phyloP scores from a whole-genome alignment of 345 rosid species.

The Isatis tinctoria region DNA sequence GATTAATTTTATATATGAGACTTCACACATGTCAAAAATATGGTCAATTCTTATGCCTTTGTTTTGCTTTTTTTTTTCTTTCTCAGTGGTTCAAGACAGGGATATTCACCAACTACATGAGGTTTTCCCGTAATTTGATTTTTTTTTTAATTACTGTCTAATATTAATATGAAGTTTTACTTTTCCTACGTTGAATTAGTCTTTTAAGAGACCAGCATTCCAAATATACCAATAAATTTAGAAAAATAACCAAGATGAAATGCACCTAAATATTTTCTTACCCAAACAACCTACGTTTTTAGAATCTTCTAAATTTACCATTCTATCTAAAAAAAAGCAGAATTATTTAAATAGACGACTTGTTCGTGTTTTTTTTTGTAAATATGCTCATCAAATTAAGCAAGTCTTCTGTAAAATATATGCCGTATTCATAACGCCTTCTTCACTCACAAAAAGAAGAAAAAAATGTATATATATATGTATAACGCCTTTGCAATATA shows the following conservation, averaged over 20 bases:
- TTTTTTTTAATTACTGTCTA: neutral
- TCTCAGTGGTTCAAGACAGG: no score
- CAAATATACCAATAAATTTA: neutral
- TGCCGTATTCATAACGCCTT: neutral
- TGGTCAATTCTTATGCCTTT: no score
- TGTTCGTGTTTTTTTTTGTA: constrained; percentile 2
- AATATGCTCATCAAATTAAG: neutral
- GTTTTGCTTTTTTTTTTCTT: no score
- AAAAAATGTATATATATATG: no score
- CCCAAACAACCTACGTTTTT: neutral
- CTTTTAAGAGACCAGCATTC: neutral
- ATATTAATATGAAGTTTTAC: neutral
- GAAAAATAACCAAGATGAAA: neutral
- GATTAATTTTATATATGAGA: no score
- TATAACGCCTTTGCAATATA: neutral
- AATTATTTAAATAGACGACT: neutral
- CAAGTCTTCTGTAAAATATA: neutral
- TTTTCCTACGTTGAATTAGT: constrained; percentile 2
- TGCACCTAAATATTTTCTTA: neutral
- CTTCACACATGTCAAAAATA: no score
- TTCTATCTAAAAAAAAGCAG: neutral
- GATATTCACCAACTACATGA: neutral
- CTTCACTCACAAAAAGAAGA: no score
- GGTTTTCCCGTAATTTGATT: neutral
- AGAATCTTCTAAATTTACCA: neutral